phyloP scores from a whole-genome alignment of 163 green algal species.

The Prototheca cutis region DNA sequence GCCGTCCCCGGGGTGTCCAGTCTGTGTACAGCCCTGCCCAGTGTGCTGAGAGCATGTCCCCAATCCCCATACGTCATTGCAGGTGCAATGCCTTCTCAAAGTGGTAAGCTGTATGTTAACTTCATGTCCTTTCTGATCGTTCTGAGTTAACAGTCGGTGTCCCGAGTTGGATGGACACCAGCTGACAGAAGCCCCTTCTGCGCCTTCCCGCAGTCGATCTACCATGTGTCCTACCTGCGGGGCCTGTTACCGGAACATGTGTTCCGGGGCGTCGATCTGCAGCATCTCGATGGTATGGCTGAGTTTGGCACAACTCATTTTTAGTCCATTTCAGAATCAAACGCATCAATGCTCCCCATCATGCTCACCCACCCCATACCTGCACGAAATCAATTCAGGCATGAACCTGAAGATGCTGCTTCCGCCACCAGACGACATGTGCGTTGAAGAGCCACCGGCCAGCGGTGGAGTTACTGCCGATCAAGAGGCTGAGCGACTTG shows the following conservation, averaged over 20 bases:
- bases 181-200: not conserved
- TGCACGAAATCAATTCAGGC: too few species aligned
- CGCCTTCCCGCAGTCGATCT: not conserved
- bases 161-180: not conserved
- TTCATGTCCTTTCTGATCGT: not conserved
- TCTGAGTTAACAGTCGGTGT: not conserved
- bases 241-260: constrained; percentile 64
- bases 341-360: too few species aligned
- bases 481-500: constrained; percentile 50
- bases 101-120: not conserved
- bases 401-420: constrained; percentile 70
- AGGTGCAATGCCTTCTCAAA: constrained; percentile 1
- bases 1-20: too few species aligned
- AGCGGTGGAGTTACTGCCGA: too few species aligned
- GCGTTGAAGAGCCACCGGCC: too few species aligned
- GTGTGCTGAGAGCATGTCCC: not conserved
- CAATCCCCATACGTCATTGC: not conserved
- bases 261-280: constrained; percentile 56
- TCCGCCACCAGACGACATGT: constrained; percentile 11
- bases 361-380: too few species aligned
- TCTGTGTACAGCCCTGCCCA: too few species aligned
- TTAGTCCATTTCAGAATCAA: too few species aligned
- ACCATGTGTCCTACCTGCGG: constrained; percentile 65
- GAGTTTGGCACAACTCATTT: not conserved
- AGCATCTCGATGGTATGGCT: constrained; percentile 52